Conservation (phyloP, 164 flowering plant species). For the Aristolochia californica region DNA sequence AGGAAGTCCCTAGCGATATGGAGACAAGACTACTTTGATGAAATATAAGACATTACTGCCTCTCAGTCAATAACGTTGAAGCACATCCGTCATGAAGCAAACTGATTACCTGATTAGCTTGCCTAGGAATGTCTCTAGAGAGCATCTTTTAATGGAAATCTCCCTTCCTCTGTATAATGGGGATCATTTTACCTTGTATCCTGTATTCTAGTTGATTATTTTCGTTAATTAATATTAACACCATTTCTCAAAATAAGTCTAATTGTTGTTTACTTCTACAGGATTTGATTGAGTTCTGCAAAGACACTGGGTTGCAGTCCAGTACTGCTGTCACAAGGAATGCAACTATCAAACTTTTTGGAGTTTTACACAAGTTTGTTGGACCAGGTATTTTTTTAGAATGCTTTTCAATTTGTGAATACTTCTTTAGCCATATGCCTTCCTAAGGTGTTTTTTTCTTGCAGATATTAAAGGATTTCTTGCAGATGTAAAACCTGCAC, state of each 20-base stretch:
- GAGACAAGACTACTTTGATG: no score
- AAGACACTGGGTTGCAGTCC: slow-evolving; percentile 91
- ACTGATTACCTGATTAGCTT: background rate
- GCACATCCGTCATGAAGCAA: no score
- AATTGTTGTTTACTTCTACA: slow-evolving; percentile 8
- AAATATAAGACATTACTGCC: no score
- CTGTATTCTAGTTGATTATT: no score
- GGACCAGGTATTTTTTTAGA: slow-evolving; percentile 65
- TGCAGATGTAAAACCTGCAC: slow-evolving; percentile 94
- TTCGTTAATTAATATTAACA: no score
- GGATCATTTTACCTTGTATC: no score
- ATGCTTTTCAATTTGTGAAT: no score
- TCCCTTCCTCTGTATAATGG: no score
- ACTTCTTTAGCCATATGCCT: background rate
- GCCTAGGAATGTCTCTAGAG: background rate
- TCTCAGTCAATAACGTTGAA: no score
- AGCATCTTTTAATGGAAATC: no score
- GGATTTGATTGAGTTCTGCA: slow-evolving; percentile 97
- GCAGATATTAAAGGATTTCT: slow-evolving; percentile 93
- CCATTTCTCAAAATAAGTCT: no score
- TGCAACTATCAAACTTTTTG: slow-evolving; percentile 89
- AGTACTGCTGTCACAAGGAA: slow-evolving; percentile 96
- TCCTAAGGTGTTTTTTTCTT: slow-evolving; percentile 5
- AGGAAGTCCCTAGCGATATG: no score
- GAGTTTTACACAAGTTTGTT: slow-evolving; percentile 78